Evolutionary conservation across 2,329 filamentous ascomycete genomes (phyloP), one percentile per base, ranked within the genome.

Genomic region (Fusarium sp.): DNA sequence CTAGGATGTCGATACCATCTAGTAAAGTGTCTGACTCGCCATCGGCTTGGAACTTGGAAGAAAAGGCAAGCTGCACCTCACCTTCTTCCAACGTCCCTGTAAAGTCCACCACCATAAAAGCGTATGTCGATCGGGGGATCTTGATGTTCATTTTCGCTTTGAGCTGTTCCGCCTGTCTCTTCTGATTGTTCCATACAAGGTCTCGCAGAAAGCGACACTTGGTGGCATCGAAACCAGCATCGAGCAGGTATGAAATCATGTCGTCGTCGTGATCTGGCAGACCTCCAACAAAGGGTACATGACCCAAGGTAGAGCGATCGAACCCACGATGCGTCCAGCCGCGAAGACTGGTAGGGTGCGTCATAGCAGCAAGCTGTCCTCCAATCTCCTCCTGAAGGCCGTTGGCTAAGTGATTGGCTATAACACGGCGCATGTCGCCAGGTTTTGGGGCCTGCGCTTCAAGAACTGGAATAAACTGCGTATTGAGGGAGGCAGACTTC

Each of bases 71-170:
- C 37, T 92, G 89, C 0, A 94, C 83, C 69, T 94, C 89, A 2
- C 86, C 86, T 38, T 91, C 89, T 50, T 85, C 78, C 0, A 95
- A 75, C 0, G 86, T 79, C 0, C 84, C 85, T 0, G 79, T 79
- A 26, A 92, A 92, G 75, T 95, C 92, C 0, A 90, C 85, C 0
- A 92, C 84, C 79, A 93, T 93, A 62, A 85, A 87, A 0, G 89
- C 79, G 45, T 87, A 88, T 0, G 90, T 86, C 0, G 91, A 91
- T 9, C 84, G 82, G 0, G 85, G 83, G 1, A 93, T 79, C 1
- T 81, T 84, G 49, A 93, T 85, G 47, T 88, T 89, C 55, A 92
- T 79, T 57, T 85, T 87, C 2, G 81, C 76, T 42, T 85, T 80
- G 10, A 92, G 80, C 3, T 79, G 76, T 1, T 87, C 80, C 53